phyloP scores from a whole-genome alignment of 139 green algal species.

The Chlorella vulgaris region DNA sequence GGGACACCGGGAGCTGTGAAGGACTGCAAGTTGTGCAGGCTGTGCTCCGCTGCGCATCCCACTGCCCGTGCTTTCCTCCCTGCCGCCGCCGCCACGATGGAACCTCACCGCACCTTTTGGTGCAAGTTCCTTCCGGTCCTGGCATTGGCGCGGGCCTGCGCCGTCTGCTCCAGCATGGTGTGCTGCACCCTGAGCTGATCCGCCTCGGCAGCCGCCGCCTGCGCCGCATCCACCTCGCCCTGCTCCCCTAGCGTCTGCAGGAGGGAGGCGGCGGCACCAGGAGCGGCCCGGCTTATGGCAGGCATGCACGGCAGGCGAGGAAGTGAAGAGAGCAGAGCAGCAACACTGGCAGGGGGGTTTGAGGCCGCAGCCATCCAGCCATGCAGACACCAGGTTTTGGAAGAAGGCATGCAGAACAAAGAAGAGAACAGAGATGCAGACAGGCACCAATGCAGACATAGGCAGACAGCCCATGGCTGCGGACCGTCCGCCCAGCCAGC shows the following conservation, averaged over 20 bases:
- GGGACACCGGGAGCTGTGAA: too few species aligned
- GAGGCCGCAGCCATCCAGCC: neutral
- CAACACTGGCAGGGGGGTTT: neutral
- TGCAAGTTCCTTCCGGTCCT: slow-evolving; percentile 30
- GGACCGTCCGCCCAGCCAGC: too few species aligned
- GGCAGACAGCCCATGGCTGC: too few species aligned
- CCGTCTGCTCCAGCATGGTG: slow-evolving; percentile 36
- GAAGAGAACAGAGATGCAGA: too few species aligned
- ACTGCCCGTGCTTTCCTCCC: too few species aligned
- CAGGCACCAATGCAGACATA: too few species aligned
- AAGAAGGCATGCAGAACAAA: too few species aligned
- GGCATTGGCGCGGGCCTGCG: slow-evolving; percentile 27
- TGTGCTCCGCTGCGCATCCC: too few species aligned
- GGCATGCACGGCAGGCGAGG: neutral
- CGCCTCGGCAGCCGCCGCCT: slow-evolving; percentile 37
- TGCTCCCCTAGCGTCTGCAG: slow-evolving; percentile 52
- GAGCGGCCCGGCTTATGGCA: too few species aligned
- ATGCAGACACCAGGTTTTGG: neutral
- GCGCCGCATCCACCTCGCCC: slow-evolving; percentile 58
- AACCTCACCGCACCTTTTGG: slow-evolving; percentile 11
- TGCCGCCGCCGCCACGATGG: too few species aligned
- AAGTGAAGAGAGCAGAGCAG: neutral
- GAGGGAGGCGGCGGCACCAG: neutral
- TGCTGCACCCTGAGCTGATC: slow-evolving; percentile 42
- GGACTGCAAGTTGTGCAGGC: too few species aligned